Conservation (phyloP, 2,329 filamentous ascomycete genomes). For the Byssoonygena ceratinophila region DNA sequence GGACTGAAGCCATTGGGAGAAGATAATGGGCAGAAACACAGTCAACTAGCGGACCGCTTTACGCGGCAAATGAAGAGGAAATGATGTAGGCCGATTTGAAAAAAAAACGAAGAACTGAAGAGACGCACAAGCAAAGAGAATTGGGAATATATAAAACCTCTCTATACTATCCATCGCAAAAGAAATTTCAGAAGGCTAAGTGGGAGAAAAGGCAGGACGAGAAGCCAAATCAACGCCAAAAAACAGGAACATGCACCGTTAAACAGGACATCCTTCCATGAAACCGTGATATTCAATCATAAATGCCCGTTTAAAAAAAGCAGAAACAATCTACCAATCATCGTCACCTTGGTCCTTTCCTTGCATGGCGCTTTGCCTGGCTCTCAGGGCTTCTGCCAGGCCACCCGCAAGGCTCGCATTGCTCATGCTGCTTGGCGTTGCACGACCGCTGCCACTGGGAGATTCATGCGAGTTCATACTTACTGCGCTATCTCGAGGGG, state of each 20-base stretch:
- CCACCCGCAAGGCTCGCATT: conserved; percentile 58
- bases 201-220: background rate
- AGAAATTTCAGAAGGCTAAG: background rate
- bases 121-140: background rate
- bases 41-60: no score
- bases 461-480: conserved; percentile 41
- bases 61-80: background rate
- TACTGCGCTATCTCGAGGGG: conserved; percentile 56
- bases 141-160: background rate
- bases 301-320: background rate
- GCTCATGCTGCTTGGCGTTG: conserved; percentile 51
- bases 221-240: background rate
- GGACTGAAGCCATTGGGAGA: no score
- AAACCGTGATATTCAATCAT: background rate
- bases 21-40: no score
- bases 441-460: conserved; percentile 55
- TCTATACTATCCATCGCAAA: background rate
- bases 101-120: background rate
- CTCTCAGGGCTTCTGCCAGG: conserved; percentile 66
- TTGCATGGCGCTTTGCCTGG: conserved; percentile 66
- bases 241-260: background rate
- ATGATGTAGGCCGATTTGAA: no score
- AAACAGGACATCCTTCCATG: background rate
- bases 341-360: conserved; percentile 59
- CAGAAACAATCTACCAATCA: conserved; percentile 12